Percentiles rank a stretch among this genome's conserved stretches.
phyloP scores from a whole-genome alignment of 352 stramenopile species.

The Stramenopiles sp. region DNA sequence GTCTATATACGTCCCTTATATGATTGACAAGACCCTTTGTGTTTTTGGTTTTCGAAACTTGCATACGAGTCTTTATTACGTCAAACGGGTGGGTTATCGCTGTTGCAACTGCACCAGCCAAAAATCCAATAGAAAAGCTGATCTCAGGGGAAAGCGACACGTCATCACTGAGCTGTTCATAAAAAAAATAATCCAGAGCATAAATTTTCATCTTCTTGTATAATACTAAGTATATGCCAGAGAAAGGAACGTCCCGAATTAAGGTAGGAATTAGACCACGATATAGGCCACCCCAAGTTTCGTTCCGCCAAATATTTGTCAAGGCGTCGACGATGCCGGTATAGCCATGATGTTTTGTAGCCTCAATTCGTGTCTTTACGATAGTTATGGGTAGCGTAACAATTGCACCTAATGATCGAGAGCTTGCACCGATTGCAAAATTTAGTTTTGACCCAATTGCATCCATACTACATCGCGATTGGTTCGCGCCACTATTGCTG shows the following conservation, averaged over 20 bases:
- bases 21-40: slow-evolving; percentile 18
- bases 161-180: no score
- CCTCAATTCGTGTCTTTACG: slow-evolving; percentile 61
- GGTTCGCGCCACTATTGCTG: background rate
- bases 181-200: background rate
- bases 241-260: slow-evolving; percentile 61
- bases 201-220: slow-evolving; percentile 42
- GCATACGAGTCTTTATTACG: slow-evolving; percentile 64
- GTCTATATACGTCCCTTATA: slow-evolving; percentile 51
- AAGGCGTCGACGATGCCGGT: slow-evolving; percentile 40
- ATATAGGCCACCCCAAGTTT: slow-evolving; percentile 50
- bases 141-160: slow-evolving; percentile 28
- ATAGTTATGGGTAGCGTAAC: slow-evolving; percentile 58
- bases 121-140: slow-evolving; percentile 50
- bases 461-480: background rate
- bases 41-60: slow-evolving; percentile 26
- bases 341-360: slow-evolving; percentile 38
- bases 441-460: no score
- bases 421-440: slow-evolving; percentile 49
- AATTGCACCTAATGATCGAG: slow-evolving; percentile 50
- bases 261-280: slow-evolving; percentile 54
- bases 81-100: slow-evolving; percentile 55
- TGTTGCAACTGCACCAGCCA: slow-evolving; percentile 46
- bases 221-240: slow-evolving; percentile 54
- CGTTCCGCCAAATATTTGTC: slow-evolving; percentile 37